Percentiles rank a stretch among this genome's conserved stretches.
Evolutionary conservation across 2,329 filamentous ascomycete genomes (phyloP).

Genomic region (Clonostachys rhizophaga): DNA sequence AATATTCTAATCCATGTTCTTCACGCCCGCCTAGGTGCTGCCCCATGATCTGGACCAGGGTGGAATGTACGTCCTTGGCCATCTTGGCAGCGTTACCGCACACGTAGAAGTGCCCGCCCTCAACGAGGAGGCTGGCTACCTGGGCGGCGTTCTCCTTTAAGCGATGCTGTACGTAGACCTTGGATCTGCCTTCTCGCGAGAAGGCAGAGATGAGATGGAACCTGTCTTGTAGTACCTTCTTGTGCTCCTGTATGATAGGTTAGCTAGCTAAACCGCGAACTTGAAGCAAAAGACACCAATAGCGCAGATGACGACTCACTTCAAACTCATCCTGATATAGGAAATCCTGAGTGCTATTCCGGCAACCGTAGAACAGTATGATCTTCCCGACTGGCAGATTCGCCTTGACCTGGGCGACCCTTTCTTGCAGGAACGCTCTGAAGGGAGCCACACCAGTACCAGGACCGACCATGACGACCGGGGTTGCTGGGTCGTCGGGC

Average conservation of each 20-base stretch:
- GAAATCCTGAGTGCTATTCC: slow-evolving; percentile 42
- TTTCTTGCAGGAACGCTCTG: slow-evolving; percentile 16
- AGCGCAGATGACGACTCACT: slow-evolving; percentile 70
- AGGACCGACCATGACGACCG: slow-evolving; percentile 45
- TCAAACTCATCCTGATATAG: slow-evolving; percentile 41
- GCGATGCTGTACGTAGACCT: slow-evolving; percentile 88
- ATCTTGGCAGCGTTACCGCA: slow-evolving; percentile 91
- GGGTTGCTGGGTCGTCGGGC: slow-evolving; percentile 71
- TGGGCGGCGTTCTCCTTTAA: slow-evolving; percentile 72
- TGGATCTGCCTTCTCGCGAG: slow-evolving; percentile 73
- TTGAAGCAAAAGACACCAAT: slow-evolving; percentile 81
- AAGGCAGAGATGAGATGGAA: slow-evolving; percentile 84
- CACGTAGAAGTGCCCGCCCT: slow-evolving; percentile 86
- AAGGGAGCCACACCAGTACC: slow-evolving; percentile 44
- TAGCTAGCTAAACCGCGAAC: slow-evolving; percentile 30
- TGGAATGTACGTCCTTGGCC: slow-evolving; percentile 78
- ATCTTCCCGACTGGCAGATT: slow-evolving; percentile 11
- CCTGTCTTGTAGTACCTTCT: slow-evolving; percentile 70
- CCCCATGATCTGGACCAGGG: slow-evolving; percentile 74
- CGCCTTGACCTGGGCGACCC: slow-evolving; percentile 57
- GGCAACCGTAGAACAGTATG: slow-evolving; percentile 55
- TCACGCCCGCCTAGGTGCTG: slow-evolving; percentile 71
- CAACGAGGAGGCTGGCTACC: slow-evolving; percentile 73
- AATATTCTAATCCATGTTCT: slow-evolving; percentile 79
- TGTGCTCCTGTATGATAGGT: slow-evolving; percentile 80